Evolutionary conservation across 495 filamentous ascomycete genomes (phyloP).

Genomic region (Penicillium diatomitis): DNA sequence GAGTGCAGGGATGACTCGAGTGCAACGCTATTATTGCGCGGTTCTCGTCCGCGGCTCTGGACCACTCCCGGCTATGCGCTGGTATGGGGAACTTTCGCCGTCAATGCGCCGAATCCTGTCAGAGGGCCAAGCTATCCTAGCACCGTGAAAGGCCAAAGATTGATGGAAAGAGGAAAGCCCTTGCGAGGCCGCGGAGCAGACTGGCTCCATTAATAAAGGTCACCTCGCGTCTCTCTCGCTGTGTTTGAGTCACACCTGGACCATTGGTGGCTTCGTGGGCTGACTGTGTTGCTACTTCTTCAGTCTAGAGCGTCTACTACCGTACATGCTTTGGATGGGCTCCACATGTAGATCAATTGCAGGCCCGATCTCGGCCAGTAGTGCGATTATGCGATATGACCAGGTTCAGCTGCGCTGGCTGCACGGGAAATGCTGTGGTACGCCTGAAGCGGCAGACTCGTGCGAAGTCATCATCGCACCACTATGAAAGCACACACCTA

Average conservation of each 20-base stretch:
- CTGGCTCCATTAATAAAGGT: neutral
- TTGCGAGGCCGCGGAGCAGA: neutral
- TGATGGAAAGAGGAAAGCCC: neutral
- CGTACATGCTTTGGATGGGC: neutral
- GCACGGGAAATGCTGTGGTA: no score
- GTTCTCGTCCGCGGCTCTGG: neutral
- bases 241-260: constrained; percentile 3
- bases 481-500: no score
- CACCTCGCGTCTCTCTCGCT: neutral
- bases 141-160: neutral
- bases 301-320: no score
- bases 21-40: neutral
- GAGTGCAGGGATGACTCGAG: constrained; percentile 8
- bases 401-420: no score
- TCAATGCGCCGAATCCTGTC: neutral
- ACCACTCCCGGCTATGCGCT: neutral
- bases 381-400: neutral
- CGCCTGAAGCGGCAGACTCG: no score
- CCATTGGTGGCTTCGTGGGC: neutral
- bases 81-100: neutral
- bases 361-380: constrained; percentile 17
- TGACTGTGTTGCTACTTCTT: neutral
- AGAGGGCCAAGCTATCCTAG: neutral
- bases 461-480: no score
- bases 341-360: constrained; percentile 3